A percentile compares a stretch with the other conserved stretches of the same genome.
Evolutionary conservation across 345 rosid genomes (phyloP).

Genomic region (Kandelia obovata): DNA sequence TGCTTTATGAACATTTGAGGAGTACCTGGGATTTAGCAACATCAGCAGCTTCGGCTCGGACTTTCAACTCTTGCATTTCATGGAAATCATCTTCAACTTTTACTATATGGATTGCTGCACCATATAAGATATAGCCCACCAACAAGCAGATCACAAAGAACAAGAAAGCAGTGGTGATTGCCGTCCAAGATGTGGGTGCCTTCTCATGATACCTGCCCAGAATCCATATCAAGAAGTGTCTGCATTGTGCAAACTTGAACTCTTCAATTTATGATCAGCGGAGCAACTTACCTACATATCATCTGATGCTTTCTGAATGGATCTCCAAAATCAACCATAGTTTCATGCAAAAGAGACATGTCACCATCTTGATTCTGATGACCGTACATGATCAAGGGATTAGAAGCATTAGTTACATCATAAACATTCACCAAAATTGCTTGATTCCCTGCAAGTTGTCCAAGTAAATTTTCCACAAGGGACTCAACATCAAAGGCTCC

Average conservation of each 20-base stretch:
- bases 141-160: slow-evolving; percentile 75
- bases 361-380: slow-evolving; percentile 77
- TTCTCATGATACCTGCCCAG: slow-evolving; percentile 71
- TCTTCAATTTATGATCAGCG: not conserved
- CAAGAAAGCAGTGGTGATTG: slow-evolving; percentile 60
- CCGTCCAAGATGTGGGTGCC: slow-evolving; percentile 71
- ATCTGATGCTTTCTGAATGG: slow-evolving; percentile 89
- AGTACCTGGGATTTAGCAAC: slow-evolving; percentile 89
- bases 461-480: slow-evolving; percentile 93
- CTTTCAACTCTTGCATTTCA: slow-evolving; percentile 79
- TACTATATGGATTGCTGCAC: slow-evolving; percentile 75
- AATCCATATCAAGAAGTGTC: slow-evolving; percentile 13
- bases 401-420: slow-evolving; percentile 80
- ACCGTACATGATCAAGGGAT: slow-evolving; percentile 89
- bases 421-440: slow-evolving; percentile 87
- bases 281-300: slow-evolving; percentile 71
- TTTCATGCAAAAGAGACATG: slow-evolving; percentile 62
- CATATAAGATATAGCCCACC: slow-evolving; percentile 74
- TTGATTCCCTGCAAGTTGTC: slow-evolving; percentile 96
- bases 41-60: slow-evolving; percentile 95
- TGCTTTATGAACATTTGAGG: not conserved
- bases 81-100: slow-evolving; percentile 86
- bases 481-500: slow-evolving; percentile 99
- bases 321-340: slow-evolving; percentile 93
- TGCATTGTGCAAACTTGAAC: slow-evolving; percentile 7